These are phyloP conservation scores for Tuber melanosporum DNA, from an alignment of 495 filamentous ascomycete species.

Conservation along the genomic window DNA sequence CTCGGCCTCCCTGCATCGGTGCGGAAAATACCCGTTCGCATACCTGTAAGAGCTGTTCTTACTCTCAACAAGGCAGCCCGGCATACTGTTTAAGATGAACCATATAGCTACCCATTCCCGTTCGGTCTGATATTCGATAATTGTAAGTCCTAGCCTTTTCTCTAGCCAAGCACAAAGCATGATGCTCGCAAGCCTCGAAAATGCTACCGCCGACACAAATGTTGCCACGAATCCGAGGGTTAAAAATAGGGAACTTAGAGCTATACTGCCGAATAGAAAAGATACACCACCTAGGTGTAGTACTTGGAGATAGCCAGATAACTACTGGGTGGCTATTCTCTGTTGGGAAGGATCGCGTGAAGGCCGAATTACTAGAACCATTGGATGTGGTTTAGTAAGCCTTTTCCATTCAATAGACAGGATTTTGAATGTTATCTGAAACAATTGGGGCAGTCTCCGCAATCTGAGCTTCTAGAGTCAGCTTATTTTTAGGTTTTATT, in stretches of 20 bases:
- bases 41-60: conserved; percentile 11
- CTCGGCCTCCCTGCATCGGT: too few relatives aligned
- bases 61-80: conserved; percentile 13
- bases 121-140: conserved; percentile 11
- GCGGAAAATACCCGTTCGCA: background rate
- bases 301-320: conserved; percentile 6
- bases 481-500: too few relatives aligned
- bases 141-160: background rate
- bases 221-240: conserved; percentile 11
- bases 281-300: conserved; percentile 1
- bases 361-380: conserved; percentile 10
- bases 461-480: too few relatives aligned
- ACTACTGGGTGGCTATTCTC: background rate
- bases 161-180: conserved; percentile 6
- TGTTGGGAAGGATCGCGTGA: background rate
- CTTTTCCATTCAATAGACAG: background rate
- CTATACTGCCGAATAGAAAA: conserved; percentile 24
- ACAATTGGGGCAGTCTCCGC: too few relatives aligned
- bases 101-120: background rate
- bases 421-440: too few relatives aligned
- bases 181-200: conserved; percentile 15
- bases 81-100: background rate
- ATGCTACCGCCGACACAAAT: conserved; percentile 5
- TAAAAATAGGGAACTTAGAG: conserved; percentile 3
- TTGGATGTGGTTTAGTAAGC: background rate